Base-by-base conservation (phyloP, 1,139 yeast genomes). In the Trichomonascaceae sp. region DNA sequence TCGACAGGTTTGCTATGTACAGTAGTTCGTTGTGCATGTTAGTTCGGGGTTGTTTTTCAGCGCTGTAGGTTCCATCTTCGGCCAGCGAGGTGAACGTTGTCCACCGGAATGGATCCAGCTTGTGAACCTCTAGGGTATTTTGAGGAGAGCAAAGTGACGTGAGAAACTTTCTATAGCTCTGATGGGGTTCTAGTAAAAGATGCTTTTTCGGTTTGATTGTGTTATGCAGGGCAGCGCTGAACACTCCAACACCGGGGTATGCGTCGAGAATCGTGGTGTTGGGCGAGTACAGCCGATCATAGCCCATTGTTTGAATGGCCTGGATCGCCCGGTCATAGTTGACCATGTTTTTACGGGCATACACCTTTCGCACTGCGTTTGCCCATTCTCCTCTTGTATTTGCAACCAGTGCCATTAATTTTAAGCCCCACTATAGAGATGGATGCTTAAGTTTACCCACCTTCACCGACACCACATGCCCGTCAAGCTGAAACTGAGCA, bases 41-140 rank as follows among this genome's bases (percentile, higher is more conserved):
- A 27, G 61, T 30, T 33, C 69, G 51, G 3, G 65, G 43, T 42
- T 65, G 62, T 1, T 40, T 37, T 6, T 48, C 50, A 0, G 78
- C 77, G 2, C 49, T 43, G 4, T 72, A 48, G 0, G 61, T 29
- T 28, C 65, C 65, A 13, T 65, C 62, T 4, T 62, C 47, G 3
- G 65, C 57, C 3, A 78, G 41, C 0, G 60, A 54, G 1, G 52
- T 41, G 43, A 66, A 81, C 1, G 82, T 63, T 3, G 57, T 57
- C 93, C 93, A 81, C 16, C 67, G 58, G 50, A 67, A 79, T 2
- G 89, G 87, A 45, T 73, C 74, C 30, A 43, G 47, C 13, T 36
- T 31, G 15, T 38, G 34, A 22, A 41, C 43, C 27, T 40, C 9
- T 29, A 37, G 28, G n/a, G 37, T 29, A 34, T 43, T 44, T 29